Base-by-base conservation (phyloP, 805 yeast genomes). In the Candida corydali region DNA sequence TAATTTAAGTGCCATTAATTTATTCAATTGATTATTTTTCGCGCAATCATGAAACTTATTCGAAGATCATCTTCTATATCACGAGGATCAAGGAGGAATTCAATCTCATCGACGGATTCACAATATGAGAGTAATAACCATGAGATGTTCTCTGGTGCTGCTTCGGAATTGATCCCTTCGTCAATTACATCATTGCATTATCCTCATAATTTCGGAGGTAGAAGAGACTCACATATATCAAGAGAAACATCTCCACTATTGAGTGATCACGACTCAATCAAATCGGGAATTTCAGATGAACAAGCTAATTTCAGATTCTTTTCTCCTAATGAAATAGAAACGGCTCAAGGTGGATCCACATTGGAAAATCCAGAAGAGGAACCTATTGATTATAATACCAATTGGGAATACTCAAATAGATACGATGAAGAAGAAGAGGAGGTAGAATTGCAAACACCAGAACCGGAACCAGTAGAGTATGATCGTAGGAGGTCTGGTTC, bases 321-420 rank as follows among this genome's bases (percentile, higher is more conserved):
- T 59, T 78, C 91, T 8, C 69, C 82, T 3, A 86, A 84, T 38
- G 93, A 87, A 46, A 81, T 91, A 31, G 89, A 83, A 50, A 69
- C 73, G 34, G 97, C 98, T 0, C 93, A 85, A 37, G 96, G 96
- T 32, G 73, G 91, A 1, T 85, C 96, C 2, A 82, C 91, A 2
- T 54, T 82, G 46, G 85, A 80, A 43, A 73, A 76, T 47, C 69
- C 73, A 2, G 65, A n/a, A n/a, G n/a, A 60, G 22, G 67, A 71
- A 22, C 72, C 75, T 0, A 75, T 83, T 16, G 93, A 84, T 52
- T 84, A 80, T 50, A 82, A 84, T 51, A 79, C 86, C 6, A 70
- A 77, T 46, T 83, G 93, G 83, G 88, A 84, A 44, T 69, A 75
- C 19, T 73, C 76, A 24, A 77, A 75, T 23, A 81, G 75, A 38